Conservation (phyloP, 1,284 basidiomycete genomes). For the Ganoderma lingzhi region DNA sequence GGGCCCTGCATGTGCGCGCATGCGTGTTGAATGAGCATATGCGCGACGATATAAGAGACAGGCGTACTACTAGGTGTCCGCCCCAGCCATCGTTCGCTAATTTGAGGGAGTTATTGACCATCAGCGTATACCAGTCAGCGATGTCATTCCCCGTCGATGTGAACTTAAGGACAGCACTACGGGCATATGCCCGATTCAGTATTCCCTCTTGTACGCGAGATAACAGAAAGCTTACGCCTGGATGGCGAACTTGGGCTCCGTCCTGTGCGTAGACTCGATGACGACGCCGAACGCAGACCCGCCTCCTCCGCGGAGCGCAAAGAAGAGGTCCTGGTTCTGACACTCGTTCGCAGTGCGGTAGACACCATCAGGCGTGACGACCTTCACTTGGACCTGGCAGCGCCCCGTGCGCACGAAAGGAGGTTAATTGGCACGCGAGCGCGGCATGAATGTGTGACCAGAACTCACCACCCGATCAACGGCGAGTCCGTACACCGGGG, state of each 20-base stretch:
- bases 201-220: no score
- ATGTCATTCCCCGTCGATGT: conserved; percentile 27
- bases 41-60: not conserved
- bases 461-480: conserved; percentile 47
- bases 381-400: conserved; percentile 32
- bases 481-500: conserved; percentile 46
- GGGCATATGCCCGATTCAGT: not conserved
- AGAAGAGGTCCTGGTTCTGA: conserved; percentile 48
- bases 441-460: not conserved
- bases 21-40: not conserved
- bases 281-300: conserved; percentile 44
- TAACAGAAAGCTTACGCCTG: conserved; percentile 37
- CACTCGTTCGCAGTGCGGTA: conserved; percentile 43
- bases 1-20: conserved; percentile 19
- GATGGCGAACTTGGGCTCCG: conserved; percentile 38
- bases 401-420: not conserved
- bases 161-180: conserved; percentile 34
- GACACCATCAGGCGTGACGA: conserved; percentile 44
- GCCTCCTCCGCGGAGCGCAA: conserved; percentile 39
- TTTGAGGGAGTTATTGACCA: conserved; percentile 46
- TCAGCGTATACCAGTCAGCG: conserved; percentile 38
- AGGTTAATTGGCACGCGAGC: not conserved
- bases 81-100: conserved; percentile 64
- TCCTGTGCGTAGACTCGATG: conserved; percentile 39
- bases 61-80: conserved; percentile 49